These are phyloP conservation scores for Tuber brumale DNA, from an alignment of 495 filamentous ascomycete genomes.

Conservation along the genomic window DNA sequence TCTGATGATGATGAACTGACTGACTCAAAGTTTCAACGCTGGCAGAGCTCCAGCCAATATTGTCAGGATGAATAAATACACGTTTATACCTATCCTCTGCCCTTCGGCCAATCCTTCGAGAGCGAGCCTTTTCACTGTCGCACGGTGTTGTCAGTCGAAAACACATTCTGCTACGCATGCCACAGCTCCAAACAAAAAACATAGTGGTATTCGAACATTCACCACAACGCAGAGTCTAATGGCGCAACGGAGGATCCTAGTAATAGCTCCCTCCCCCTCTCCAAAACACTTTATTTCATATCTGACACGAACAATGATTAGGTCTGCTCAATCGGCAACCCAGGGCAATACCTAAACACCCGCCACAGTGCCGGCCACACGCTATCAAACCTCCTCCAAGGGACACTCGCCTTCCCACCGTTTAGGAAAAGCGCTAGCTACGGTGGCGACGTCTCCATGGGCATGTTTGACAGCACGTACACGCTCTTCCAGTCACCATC, in stretches of 20 bases:
- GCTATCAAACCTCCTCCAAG: conserved; percentile 54
- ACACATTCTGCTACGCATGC: not conserved
- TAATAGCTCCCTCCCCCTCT: not conserved
- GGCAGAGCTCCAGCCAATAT: conserved; percentile 1
- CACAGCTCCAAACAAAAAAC: not conserved
- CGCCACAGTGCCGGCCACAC: conserved; percentile 75
- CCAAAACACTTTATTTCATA: conserved; percentile 11
- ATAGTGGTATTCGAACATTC: not conserved
- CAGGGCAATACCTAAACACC: conserved; percentile 57
- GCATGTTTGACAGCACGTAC: conserved; percentile 48
- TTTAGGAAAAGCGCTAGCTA: conserved; percentile 47
- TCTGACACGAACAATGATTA: conserved; percentile 47
- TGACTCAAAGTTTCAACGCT: conserved; percentile 6
- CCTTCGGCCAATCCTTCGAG: not conserved
- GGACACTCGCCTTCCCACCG: conserved; percentile 46
- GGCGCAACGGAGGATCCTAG: conserved; percentile 12
- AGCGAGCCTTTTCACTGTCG: not conserved
- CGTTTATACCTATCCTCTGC: not conserved
- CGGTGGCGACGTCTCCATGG: conserved; percentile 44
- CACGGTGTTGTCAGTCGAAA: not conserved
- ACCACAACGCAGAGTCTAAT: not conserved
- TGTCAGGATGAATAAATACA: conserved; percentile 1
- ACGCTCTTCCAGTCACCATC: conserved; percentile 62
- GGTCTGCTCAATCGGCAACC: conserved; percentile 70
- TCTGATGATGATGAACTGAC: not conserved